Conservation (phyloP, 768 basidiomycete genomes). For the Psilocybe azurescens region DNA sequence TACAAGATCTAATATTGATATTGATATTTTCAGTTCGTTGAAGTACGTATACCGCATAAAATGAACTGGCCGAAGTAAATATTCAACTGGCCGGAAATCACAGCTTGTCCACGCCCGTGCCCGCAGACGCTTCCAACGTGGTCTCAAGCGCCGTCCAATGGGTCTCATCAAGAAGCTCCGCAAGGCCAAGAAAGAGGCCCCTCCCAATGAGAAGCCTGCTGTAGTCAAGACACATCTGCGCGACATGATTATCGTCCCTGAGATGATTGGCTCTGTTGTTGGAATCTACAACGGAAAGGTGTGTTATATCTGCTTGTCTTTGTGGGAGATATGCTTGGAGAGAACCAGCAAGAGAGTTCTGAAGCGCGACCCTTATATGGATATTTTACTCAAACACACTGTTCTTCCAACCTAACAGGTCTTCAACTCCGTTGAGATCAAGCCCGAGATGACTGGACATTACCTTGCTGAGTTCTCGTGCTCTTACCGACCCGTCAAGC, state of each 20-base stretch:
- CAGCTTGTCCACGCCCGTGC: conserved; percentile 99
- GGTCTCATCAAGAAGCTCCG: conserved; percentile 99
- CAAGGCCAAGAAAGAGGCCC: conserved; percentile 99
- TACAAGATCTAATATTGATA: not conserved
- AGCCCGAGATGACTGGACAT: conserved; percentile 99
- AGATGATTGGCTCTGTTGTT: conserved; percentile 99
- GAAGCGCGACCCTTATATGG: not conserved
- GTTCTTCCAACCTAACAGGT: conserved; percentile 47
- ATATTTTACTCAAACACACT: not conserved
- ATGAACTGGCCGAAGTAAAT: conserved; percentile 5
- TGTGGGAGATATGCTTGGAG: not conserved
- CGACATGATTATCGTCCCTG: conserved; percentile 99
- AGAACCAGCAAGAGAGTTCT: not conserved
- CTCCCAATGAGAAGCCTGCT: conserved; percentile 97
- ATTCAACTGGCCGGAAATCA: not conserved
- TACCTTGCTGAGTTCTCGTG: conserved; percentile 98
- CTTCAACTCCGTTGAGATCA: conserved; percentile 98
- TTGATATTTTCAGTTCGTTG: conserved; percentile 63
- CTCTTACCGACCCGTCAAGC: conserved; percentile 98
- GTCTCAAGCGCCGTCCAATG: conserved; percentile 98
- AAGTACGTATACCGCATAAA: conserved; percentile 52
- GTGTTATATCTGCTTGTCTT: conserved; percentile 22
- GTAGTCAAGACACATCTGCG: conserved; percentile 99
- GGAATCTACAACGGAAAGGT: conserved; percentile 99
- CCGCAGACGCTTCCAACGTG: conserved; percentile 97